Conservation (phyloP, 2,329 filamentous ascomycete species). For the Coleophoma cylindrospora region DNA sequence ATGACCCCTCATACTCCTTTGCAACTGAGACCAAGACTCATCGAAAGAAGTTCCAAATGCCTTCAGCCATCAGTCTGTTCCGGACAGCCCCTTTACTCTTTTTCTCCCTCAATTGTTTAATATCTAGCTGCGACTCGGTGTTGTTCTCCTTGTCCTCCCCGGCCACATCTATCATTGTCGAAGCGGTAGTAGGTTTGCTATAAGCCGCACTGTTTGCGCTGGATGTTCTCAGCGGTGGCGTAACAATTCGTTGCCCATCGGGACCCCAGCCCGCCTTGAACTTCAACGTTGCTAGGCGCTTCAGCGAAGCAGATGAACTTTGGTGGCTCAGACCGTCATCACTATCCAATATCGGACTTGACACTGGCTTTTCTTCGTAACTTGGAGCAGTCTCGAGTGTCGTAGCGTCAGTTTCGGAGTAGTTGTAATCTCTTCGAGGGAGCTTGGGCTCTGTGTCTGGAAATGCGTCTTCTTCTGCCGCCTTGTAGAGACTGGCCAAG, state of each 20-base stretch:
- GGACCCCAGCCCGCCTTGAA: conserved; percentile 20
- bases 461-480: conserved; percentile 14
- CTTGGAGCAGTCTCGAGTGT: conserved; percentile 2
- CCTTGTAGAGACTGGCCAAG: conserved; percentile 21
- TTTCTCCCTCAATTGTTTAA: conserved; percentile 9
- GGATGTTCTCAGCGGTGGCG: conserved; percentile 19
- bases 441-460: not conserved
- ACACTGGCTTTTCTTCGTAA: conserved; percentile 4
- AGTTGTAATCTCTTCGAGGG: conserved; percentile 8
- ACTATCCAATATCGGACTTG: conserved; percentile 4
- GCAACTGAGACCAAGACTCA: conserved; percentile 4
- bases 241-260: conserved; percentile 20
- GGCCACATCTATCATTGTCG: conserved; percentile 8
- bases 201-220: conserved; percentile 20
- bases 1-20: no score
- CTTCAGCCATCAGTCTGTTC: conserved; percentile 18
- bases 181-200: conserved; percentile 5
- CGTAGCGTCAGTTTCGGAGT: conserved; percentile 9
- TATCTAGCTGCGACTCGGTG: conserved; percentile 1
- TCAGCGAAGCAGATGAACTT: conserved; percentile 14
- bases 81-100: conserved; percentile 14
- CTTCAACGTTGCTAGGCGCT: conserved; percentile 17
- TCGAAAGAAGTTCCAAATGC: conserved; percentile 24
- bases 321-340: conserved; percentile 10
- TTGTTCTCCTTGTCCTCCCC: conserved; percentile 20